phyloP scores from a whole-genome alignment of 2,329 filamentous ascomycete genomes.

The Pseudogymnoascus sp. region DNA sequence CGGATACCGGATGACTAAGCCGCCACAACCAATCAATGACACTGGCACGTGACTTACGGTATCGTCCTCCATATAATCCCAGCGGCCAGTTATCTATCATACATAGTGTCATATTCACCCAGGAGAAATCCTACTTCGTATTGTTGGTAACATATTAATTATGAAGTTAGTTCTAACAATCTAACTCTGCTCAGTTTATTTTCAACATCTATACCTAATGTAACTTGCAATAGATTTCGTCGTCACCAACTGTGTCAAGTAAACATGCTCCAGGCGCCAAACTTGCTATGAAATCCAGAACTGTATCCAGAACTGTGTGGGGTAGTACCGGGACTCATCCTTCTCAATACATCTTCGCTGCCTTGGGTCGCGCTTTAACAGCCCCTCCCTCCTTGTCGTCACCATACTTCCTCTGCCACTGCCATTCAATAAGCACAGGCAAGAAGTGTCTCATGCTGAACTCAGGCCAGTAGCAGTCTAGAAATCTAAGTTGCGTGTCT shows the following conservation, averaged over 20 bases:
- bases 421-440: conserved; percentile 87
- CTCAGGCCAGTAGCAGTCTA: conserved; percentile 89
- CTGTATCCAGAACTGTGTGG: conserved; percentile 6
- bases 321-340: not conserved
- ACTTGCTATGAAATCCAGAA: conserved; percentile 5
- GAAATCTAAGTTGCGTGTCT: conserved; percentile 83
- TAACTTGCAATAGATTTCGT: not conserved
- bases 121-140: not conserved
- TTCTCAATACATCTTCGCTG: conserved; percentile 6
- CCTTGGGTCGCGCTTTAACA: conserved; percentile 8
- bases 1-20: conserved; percentile 3
- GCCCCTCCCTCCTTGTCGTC: conserved; percentile 22
- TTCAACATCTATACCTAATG: conserved; percentile 1
- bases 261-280: conserved; percentile 1
- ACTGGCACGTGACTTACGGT: not conserved
- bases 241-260: not conserved
- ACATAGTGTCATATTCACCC: not conserved
- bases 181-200: not conserved
- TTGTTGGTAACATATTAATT: not conserved
- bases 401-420: conserved; percentile 43
- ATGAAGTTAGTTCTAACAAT: not conserved
- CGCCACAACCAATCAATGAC: conserved; percentile 9
- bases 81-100: not conserved
- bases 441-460: conserved; percentile 92
- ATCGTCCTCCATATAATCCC: not conserved